Evolutionary conservation across 2,329 filamentous ascomycete genomes (phyloP), one percentile per base, ranked within the genome.

Genomic region (Cladosporium velox): DNA sequence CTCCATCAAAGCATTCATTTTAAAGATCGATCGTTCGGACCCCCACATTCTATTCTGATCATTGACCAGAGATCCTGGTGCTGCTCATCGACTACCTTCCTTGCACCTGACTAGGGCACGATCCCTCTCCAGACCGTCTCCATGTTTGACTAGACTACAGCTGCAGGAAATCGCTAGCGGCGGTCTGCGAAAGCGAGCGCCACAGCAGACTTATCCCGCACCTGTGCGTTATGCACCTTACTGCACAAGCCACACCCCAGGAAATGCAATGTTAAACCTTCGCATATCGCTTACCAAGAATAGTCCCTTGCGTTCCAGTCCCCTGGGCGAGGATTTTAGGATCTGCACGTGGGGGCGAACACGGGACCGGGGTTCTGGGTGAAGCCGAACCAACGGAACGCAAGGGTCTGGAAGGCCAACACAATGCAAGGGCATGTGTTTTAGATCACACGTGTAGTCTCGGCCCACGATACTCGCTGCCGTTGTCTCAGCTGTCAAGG

Each of bases 21-120:
- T 8, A 11, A n/a, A 21, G 6, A 47, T 47, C n/a, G 8, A 47
- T 21, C n/a, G n/a, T 47, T 24, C 41, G 12, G 12, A 21, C 7
- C 41, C 8, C 1, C n/a, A 21, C 8, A 12, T 47, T 24, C n/a
- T 8, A 21, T 8, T 47, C n/a, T 24, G 8, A 24, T 21, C n/a
- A 3, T 6, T 24, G n/a, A 21, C 18, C 52, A 34, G 14, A 55
- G 15, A 34, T 55, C 18, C 52, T 34, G 18, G 4, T 14, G 14
- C 5, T 34, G 8, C 28, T 55, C 52, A 21, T n/a, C 15, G 52
- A 55, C 32, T 2, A 24, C 12, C 5, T 55, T 34, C 52, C 18
- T 34, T 34, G n/a, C 52, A 55, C 34, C 52, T 32, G 52, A 24
- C 32, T 34, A 55, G 52, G 52, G 52, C 52, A 32, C 52, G 52